phyloP scores from a whole-genome alignment of 352 stramenopile species.

The Vaucheria bursata region DNA sequence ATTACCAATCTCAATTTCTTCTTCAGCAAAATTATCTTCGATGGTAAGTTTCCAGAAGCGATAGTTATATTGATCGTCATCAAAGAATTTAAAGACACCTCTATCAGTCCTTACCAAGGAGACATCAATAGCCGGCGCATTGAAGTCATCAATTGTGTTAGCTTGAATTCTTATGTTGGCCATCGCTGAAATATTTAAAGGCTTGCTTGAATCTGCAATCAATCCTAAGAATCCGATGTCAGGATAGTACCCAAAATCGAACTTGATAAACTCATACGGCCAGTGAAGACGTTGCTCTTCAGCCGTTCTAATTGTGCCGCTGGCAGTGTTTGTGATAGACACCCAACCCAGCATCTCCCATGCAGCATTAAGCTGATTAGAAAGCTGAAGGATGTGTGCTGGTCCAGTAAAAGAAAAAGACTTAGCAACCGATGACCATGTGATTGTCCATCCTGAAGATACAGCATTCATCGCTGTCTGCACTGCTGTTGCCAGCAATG shows the following conservation, averaged over 20 bases:
- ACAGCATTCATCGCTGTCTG: not conserved
- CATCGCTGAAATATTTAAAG: not conserved
- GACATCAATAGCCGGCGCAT: not conserved
- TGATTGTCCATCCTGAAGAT: not conserved
- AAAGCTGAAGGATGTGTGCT: not conserved
- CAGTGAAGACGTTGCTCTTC: not conserved
- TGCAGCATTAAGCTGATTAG: not conserved
- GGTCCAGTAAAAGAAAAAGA: not conserved
- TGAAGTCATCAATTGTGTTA: not conserved
- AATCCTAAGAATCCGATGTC: not conserved
- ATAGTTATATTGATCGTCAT: not conserved
- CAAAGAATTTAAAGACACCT: not conserved
- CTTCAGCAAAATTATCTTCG: not conserved
- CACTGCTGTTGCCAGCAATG: not conserved
- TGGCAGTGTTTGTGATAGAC: not conserved
- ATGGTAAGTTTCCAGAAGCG: not conserved
- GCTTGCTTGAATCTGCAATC: not conserved
- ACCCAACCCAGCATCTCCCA: not conserved
- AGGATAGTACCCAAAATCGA: not conserved
- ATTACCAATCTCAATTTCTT: not conserved
- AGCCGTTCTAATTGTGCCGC: not conserved
- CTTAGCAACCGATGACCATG: not conserved
- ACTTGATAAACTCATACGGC: not conserved
- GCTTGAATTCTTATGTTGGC: not conserved
- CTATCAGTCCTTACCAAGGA: not conserved